phyloP scores from a whole-genome alignment of 2,329 filamentous ascomycete genomes.

The Pseudofabraea citricarpa region DNA sequence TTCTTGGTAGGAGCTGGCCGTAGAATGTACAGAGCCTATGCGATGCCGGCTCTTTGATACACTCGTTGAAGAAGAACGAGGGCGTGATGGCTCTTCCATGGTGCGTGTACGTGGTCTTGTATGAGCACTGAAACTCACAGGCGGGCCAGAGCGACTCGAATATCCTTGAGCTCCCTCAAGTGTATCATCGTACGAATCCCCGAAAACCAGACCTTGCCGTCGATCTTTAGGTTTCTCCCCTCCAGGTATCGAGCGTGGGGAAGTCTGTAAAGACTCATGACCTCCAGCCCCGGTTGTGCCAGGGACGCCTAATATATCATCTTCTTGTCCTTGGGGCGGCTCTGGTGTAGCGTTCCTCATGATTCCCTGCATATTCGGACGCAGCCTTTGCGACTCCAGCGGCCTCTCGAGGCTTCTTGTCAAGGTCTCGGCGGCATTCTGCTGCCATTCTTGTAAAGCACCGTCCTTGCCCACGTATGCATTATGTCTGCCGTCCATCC shows the following conservation, averaged over 20 bases:
- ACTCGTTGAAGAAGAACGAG: conserved; percentile 31
- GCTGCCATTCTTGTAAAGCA: conserved; percentile 24
- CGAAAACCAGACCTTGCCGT: conserved; percentile 57
- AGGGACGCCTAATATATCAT: no score
- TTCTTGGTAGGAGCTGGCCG: conserved; percentile 47
- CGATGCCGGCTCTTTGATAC: conserved; percentile 51
- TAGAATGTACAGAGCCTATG: conserved; percentile 66
- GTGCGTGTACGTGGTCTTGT: conserved; percentile 44
- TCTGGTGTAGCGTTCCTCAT: conserved; percentile 67
- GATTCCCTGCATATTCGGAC: conserved; percentile 34
- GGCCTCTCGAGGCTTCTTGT: conserved; percentile 19
- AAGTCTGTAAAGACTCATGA: conserved; percentile 37
- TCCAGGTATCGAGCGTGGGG: conserved; percentile 42
- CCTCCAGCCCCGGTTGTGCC: conserved; percentile 9
- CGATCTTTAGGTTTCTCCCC: conserved; percentile 34
- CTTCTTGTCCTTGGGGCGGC: conserved; percentile 25
- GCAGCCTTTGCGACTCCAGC: conserved; percentile 22
- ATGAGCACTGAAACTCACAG: conserved; percentile 20
- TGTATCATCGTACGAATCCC: conserved; percentile 43
- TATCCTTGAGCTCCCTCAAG: conserved; percentile 21
- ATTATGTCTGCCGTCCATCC: conserved; percentile 40
- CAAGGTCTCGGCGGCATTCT: conserved; percentile 22
- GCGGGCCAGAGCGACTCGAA: conserved; percentile 12
- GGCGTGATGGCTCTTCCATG: conserved; percentile 34
- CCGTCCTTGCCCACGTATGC: conserved; percentile 24